Evolutionary conservation across 2,329 filamentous ascomycete genomes (phyloP), one percentile per base, ranked within the genome.

Genomic region (Fusarium napiforme): DNA sequence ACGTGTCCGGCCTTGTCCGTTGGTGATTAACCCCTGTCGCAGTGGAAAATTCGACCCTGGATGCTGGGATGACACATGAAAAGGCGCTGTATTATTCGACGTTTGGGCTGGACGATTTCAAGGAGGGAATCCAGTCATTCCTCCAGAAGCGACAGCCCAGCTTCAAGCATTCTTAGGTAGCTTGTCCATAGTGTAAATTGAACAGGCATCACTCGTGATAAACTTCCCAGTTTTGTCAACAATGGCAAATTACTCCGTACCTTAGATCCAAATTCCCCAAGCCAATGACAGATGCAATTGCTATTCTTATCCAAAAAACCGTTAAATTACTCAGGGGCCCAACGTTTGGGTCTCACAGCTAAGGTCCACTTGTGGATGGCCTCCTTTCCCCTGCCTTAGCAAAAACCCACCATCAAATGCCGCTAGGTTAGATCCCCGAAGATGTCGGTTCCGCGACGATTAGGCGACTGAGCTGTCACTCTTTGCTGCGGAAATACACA

Each of bases 51-150:
- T 64, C 32, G 2, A 71, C 59, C 7, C 62, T 74, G 2, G 63
- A 47, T 9, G 62, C 62, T 34, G 71, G 71, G 15, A 74, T 73
- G 71, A 50, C 46, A 12, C 62, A 73, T 34, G 71, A 73, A 47
- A 73, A 73, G 32, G 36, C 71, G 9, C 49, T 73, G 1, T 73
- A 73, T 21, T 73, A 73, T 21, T 74, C 71, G 4, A 74, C 71
- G 1, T 73, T 73, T 21, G 57, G 71, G 2, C 46, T 73, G 6
- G 52, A 66, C 10, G 71, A 73, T 19, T 73, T 74, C n/a, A 59
- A 60, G 23, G 71, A 73, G 49, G 71, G 71, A 2, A 73, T 73
- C 28, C 64, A 43, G 8, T 71, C 71, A 3, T 73, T 73, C 18
- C 34, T 73, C 3, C 34, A 63, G 12, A 73, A 74, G 16, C 59